phyloP scores from a whole-genome alignment of 2,329 filamentous ascomycete genomes.

The Alternaria postmessia region DNA sequence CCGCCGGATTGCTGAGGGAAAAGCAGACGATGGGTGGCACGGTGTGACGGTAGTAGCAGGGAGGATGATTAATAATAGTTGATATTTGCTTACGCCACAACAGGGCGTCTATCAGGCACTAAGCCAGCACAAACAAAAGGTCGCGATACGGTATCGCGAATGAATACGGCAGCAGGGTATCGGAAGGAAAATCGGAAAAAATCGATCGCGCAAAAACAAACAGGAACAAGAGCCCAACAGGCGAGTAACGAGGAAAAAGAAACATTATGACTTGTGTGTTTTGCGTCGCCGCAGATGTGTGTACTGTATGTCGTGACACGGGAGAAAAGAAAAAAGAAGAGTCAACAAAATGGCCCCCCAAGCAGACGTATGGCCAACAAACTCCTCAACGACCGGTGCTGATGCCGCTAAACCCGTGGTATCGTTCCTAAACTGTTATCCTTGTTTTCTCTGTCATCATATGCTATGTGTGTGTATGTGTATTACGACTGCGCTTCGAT shows the following conservation, averaged over 20 bases:
- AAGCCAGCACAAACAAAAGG: not conserved
- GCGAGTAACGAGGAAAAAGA: slow-evolving; percentile 1
- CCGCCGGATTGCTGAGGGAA: not conserved
- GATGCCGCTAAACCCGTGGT: slow-evolving; percentile 13
- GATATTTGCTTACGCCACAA: not conserved
- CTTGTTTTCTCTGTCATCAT: not conserved
- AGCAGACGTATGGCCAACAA: not conserved
- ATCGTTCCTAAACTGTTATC: not conserved
- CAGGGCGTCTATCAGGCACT: not conserved
- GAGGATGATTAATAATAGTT: not conserved
- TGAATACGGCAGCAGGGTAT: slow-evolving; percentile 15
- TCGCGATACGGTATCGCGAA: not conserved
- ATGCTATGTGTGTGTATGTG: not conserved
- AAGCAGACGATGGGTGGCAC: not conserved
- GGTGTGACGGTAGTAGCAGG: not conserved
- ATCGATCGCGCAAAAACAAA: slow-evolving; percentile 2
- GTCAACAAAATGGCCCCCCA: not conserved
- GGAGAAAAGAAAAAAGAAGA: not conserved
- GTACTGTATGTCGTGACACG: slow-evolving; percentile 16
- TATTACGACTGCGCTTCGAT: slow-evolving; percentile 30
- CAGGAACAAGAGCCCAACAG: not conserved
- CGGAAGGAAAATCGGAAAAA: slow-evolving; percentile 12
- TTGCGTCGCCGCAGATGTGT: slow-evolving; percentile 18
- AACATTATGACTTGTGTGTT: slow-evolving; percentile 16
- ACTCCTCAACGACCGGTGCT: slow-evolving; percentile 14